phyloP scores from a whole-genome alignment of 2,329 filamentous ascomycete species.

The Tolypocladium paradoxum region DNA sequence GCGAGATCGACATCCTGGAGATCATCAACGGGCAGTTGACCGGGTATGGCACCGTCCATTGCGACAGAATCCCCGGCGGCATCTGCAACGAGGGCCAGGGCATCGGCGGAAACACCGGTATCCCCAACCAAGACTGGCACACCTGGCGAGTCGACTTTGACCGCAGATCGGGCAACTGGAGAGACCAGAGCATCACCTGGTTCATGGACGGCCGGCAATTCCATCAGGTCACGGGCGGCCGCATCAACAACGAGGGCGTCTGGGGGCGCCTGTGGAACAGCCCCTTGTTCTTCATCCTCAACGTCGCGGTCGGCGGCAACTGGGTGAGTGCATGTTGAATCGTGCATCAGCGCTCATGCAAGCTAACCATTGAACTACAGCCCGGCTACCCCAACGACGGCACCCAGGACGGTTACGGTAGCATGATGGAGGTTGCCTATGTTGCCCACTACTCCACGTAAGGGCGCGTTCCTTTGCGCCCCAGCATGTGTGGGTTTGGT shows the following conservation, averaged over 20 bases:
- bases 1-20: slow-evolving; percentile 50
- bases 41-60: slow-evolving; percentile 42
- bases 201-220: slow-evolving; percentile 33
- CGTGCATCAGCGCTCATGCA: too few relatives aligned
- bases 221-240: slow-evolving; percentile 30
- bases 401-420: slow-evolving; percentile 34
- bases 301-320: slow-evolving; percentile 43
- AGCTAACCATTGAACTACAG: slow-evolving; percentile 16
- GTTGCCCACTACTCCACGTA: slow-evolving; percentile 29
- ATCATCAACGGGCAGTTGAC: slow-evolving; percentile 37
- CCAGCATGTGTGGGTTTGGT: not conserved
- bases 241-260: slow-evolving; percentile 32
- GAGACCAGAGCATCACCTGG: slow-evolving; percentile 40
- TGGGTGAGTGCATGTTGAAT: slow-evolving; percentile 29
- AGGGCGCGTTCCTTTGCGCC: not conserved
- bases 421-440: slow-evolving; percentile 41
- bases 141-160: slow-evolving; percentile 40
- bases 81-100: slow-evolving; percentile 41
- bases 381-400: slow-evolving; percentile 35
- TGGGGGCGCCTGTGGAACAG: slow-evolving; percentile 40
- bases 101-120: slow-evolving; percentile 19
- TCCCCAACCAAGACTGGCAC: slow-evolving; percentile 34
- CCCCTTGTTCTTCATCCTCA: slow-evolving; percentile 41
- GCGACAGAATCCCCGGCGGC: slow-evolving; percentile 32
- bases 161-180: slow-evolving; percentile 33